These are phyloP conservation scores for Blastobotrys ciferrii DNA, from an alignment of 1,139 yeast species.

Conservation along the genomic window DNA sequence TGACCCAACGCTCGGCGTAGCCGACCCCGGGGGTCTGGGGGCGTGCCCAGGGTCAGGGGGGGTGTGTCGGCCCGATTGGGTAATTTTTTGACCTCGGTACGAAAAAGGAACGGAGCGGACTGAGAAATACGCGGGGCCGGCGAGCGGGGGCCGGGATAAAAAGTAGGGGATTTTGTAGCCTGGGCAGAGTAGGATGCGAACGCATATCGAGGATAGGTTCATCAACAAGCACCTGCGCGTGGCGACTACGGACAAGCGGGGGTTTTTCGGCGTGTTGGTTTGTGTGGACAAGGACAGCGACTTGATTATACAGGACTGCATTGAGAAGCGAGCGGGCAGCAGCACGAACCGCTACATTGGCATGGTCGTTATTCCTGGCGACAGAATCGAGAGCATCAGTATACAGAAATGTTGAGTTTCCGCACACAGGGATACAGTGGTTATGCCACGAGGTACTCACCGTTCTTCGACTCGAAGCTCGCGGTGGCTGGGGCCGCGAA, in stretches of 20 bases:
- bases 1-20: no score
- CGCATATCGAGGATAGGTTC: slow-evolving; percentile 13
- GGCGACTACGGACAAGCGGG: slow-evolving; percentile 33
- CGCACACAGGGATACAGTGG: slow-evolving; percentile 85
- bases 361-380: slow-evolving; percentile 37
- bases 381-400: slow-evolving; percentile 28
- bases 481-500: slow-evolving; percentile 92
- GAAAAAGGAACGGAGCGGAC: background rate
- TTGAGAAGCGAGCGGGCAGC: slow-evolving; percentile 33
- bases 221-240: slow-evolving; percentile 30
- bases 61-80: no score
- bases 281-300: slow-evolving; percentile 34
- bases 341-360: slow-evolving; percentile 33
- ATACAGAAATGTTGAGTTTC: slow-evolving; percentile 60
- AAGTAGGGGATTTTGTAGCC: background rate
- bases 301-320: slow-evolving; percentile 33
- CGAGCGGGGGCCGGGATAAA: background rate
- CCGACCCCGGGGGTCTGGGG: no score
- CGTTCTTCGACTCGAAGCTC: slow-evolving; percentile 81
- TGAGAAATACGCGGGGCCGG: background rate
- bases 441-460: slow-evolving; percentile 84
- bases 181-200: background rate
- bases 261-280: slow-evolving; percentile 35
- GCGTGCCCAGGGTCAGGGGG: no score
- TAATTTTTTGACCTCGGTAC: no score